These are phyloP conservation scores for Epichloe uncinata DNA, from an alignment of 2,329 filamentous ascomycete genomes.

Conservation along the genomic window DNA sequence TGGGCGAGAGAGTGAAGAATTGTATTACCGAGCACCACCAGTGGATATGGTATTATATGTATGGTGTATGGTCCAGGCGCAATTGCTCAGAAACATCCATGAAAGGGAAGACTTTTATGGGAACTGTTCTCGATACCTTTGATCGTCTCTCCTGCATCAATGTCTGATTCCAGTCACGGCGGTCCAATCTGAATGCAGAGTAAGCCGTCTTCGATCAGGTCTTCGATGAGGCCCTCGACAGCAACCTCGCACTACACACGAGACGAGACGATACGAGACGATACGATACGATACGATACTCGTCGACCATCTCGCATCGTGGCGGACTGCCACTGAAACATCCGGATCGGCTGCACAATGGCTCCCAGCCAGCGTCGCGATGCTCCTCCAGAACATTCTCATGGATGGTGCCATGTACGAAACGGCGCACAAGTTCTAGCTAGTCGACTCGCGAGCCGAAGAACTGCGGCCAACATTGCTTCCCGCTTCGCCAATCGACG, in stretches of 20 bases:
- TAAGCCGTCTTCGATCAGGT: too few species aligned
- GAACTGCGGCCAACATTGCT: neutral
- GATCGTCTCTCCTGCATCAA: neutral
- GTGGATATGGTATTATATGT: too few species aligned
- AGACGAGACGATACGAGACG: neutral
- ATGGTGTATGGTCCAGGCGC: too few species aligned
- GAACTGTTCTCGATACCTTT: too few species aligned
- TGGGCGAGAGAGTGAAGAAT: neutral
- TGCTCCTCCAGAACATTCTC: neutral
- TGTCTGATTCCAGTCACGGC: neutral
- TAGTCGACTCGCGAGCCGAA: neutral
- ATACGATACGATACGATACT: neutral
- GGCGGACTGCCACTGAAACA: neutral
- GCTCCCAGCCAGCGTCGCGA: neutral
- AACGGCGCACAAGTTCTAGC: neutral
- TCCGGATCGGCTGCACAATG: neutral
- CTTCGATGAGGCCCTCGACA: too few species aligned
- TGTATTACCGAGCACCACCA: too few species aligned
- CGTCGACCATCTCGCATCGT: too few species aligned
- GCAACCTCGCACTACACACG: neutral
- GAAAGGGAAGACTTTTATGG: neutral
- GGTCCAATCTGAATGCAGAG: neutral
- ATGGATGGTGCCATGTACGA: neutral
- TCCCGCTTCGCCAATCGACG: slow-evolving; percentile 14
- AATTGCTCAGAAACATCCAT: too few species aligned